Base-by-base conservation (phyloP, 352 stramenopile species). In the Elongisporangium anandrum region DNA sequence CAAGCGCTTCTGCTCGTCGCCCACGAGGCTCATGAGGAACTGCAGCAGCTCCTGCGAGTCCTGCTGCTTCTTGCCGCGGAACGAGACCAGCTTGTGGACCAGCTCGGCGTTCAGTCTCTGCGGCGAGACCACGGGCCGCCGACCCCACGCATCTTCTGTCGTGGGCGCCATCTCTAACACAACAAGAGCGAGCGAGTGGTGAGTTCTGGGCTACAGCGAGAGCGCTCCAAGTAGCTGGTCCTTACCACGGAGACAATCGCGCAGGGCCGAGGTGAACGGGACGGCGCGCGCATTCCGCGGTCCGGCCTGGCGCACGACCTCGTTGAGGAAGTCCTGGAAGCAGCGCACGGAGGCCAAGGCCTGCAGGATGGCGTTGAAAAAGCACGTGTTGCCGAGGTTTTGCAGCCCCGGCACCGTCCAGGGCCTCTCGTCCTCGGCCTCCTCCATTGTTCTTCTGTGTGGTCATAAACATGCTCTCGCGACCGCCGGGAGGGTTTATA, bases 351-450 rank as follows among this genome's bases (percentile, higher is more conserved):
- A 77, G 9, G 87, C 85, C 26, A 96, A 69, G 54, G 84, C 81
- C 65, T 96, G 87, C 54, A 95, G 72, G 54, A 96, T 92, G 26
- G 86, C 87, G 62, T 96, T 96, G 72, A 96, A 93, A 64, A 93
- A 96, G 71, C 87, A 96, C 52, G 87, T 94, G 64, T 96, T 96
- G 65, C 87, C 86, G n/a, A 96, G 69, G 61, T 96, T 96, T 65
- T 89, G 73, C 45, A 95, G 76, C n/a, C 87, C 87, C 1, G 84
- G 78, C 45, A 94, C 72, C n/a, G 21, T 52, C 53, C 69, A 26
- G 13, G 63, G 63, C 15, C 49, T 4, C 19, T 53, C 6, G 7
- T 26, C 49, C 6, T 53, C 49, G n/a, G 21, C 19, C 19, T 53
- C 6, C 49, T 23, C 49, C 21, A 22, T 53, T 23, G 48, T 50